Percentiles rank a stretch among this genome's conserved stretches.
Conservation (phyloP, 306 rosid species). For the Pterocarpus santalinus region DNA sequence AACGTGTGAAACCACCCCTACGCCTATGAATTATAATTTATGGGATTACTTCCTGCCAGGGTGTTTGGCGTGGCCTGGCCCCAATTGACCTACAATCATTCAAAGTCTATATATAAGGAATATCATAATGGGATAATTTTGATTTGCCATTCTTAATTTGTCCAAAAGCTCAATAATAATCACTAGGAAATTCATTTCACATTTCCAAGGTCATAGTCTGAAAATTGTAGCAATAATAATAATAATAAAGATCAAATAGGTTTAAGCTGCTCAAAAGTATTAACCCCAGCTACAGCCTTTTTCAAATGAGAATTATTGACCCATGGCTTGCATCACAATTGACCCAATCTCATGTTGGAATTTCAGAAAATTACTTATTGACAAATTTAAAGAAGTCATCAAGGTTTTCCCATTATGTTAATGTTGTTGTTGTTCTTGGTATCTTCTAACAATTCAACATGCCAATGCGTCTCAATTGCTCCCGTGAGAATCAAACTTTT, state of each 20-base stretch:
- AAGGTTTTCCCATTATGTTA: not conserved
- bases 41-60: not conserved
- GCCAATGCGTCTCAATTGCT: not conserved
- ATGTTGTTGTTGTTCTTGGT: not conserved
- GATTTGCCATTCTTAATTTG: constrained; percentile 21
- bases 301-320: constrained; percentile 7
- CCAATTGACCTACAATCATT: constrained; percentile 37
- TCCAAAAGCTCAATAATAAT: constrained; percentile 33
- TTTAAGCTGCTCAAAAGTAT: not conserved
- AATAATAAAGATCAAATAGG: not conserved
- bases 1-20: not conserved
- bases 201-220: constrained; percentile 27
- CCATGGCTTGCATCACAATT: constrained; percentile 3
- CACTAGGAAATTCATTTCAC: constrained; percentile 18
- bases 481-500: constrained; percentile 8
- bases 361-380: not conserved
- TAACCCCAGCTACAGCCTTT: not conserved
- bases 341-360: constrained; percentile 17
- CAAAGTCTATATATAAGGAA: constrained; percentile 33
- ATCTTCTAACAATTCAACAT: not conserved
- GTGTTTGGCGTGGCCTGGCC: constrained; percentile 36
- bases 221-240: constrained; percentile 18
- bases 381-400: not conserved
- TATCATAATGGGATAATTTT: constrained; percentile 1
- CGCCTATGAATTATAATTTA: not conserved